Base-by-base conservation (phyloP, 345 rosid species). In the Salix brachista region DNA sequence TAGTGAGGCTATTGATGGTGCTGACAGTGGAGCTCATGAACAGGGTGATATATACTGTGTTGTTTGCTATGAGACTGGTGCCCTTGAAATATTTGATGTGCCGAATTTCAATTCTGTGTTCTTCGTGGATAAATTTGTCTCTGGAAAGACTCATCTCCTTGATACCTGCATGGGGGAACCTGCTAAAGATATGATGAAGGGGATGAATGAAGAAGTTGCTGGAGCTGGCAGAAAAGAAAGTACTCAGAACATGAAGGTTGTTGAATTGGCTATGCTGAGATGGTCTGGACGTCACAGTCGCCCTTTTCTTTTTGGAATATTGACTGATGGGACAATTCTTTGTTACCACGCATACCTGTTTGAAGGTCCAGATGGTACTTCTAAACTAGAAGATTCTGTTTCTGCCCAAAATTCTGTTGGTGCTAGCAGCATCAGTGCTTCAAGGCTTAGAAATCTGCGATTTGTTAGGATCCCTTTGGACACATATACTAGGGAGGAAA, bases 1-100 rank as follows among this genome's bases (percentile, higher is more conserved):
- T 82, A 92, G 89, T 80, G 97, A 90, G 87, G 86, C 93, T 78
- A 84, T 90, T 83, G 98, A 93, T 73, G 86, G 97, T 87, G 86
- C 88, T 81, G 97, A 95, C 85, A 94, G 95, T 74, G 96, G 90
- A 67, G 56, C 87, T 37, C 92, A 85, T 62, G 98, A 94, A 75
- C 98, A 91, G 89, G 99, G 95, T 56, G 99, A 96, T 83, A 86
- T 90, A 81, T 96, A 92, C 72, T 92, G 97, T 87, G 88, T 91
- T 81, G 87, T 93, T 83, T 96, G 98, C 83, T 90, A 96, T 69
- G 97, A 87, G 69, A 88, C 78, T 71, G 95, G 97, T 70, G 92
- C 85, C 76, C 93, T 93, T 65, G 99, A 93, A 85, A 91, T 96
- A 82, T 93, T 92, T 79, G 99, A 96, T 76, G 97, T 96, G 80